Evolutionary conservation across 2,329 filamentous ascomycete species (phyloP).

Genomic region (Penicillium sp.): DNA sequence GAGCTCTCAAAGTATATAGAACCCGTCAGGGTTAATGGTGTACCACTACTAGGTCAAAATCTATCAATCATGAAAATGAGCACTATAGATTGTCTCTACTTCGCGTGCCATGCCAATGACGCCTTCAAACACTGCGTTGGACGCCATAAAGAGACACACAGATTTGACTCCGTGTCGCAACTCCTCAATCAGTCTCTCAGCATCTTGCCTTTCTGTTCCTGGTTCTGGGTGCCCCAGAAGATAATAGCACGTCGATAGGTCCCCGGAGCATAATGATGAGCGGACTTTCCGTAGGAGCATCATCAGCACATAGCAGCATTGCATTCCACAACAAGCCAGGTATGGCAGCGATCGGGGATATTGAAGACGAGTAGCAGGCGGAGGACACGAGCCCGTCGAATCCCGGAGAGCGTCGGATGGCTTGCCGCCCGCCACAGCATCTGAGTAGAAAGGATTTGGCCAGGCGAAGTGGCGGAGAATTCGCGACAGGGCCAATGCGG

Average conservation of each 20-base stretch:
- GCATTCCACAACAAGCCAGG: conserved; percentile 25
- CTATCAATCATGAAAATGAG: conserved; percentile 12
- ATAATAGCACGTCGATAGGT: conserved; percentile 20
- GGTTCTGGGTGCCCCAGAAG: conserved; percentile 20
- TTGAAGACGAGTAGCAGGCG: not conserved
- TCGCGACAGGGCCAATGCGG: conserved; percentile 20
- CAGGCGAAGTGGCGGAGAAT: conserved; percentile 18
- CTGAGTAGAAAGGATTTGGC: conserved; percentile 6
- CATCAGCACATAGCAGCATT: conserved; percentile 23
- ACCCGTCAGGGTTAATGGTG: too few species aligned
- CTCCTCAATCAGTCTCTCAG: conserved; percentile 24
- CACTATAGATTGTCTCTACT: conserved; percentile 23
- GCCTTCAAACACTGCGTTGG: conserved; percentile 24
- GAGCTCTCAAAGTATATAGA: too few species aligned
- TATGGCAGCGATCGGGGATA: conserved; percentile 21
- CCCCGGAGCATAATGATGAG: conserved; percentile 16
- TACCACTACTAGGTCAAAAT: not conserved
- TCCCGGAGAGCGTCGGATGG: not conserved
- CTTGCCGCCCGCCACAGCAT: conserved; percentile 1
- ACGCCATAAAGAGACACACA: conserved; percentile 16
- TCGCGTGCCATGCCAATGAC: conserved; percentile 23
- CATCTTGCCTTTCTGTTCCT: conserved; percentile 23
- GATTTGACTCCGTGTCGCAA: conserved; percentile 20
- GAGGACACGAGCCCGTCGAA: not conserved
- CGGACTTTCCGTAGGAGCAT: conserved; percentile 26